Conservation (phyloP, 1,139 yeast genomes). For the Kurtzmaniella natalensis region DNA sequence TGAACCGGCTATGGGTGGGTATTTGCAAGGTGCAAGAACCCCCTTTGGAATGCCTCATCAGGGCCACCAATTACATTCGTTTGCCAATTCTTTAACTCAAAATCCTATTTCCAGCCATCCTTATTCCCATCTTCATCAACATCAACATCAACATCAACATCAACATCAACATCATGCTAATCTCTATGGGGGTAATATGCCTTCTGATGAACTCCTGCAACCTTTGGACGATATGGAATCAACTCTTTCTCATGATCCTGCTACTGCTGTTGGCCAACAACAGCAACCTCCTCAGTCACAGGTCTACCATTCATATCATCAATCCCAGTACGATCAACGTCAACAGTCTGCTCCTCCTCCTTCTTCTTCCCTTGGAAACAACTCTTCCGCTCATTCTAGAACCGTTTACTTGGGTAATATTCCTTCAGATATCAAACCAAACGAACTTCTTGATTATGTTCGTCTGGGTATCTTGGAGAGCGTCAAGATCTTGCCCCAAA, state of each 20-base stretch:
- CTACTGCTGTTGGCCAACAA: too few relatives aligned
- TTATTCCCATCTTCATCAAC: background rate
- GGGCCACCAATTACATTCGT: background rate
- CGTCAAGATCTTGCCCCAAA: conserved; percentile 51
- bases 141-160: conserved; percentile 1
- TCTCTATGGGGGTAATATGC: too few relatives aligned
- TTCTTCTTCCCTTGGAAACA: too few relatives aligned
- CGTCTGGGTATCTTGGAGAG: conserved; percentile 88
- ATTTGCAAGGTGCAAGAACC: background rate
- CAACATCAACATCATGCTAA: background rate
- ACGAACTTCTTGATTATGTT: conserved; percentile 83
- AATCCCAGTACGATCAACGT: conserved; percentile 2
- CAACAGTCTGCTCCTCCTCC: conserved; percentile 10
- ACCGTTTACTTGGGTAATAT: conserved; percentile 90
- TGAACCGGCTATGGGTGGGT: background rate
- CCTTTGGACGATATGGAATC: too few relatives aligned
- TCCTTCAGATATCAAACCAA: conserved; percentile 75
- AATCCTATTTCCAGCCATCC: background rate
- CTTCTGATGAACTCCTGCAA: too few relatives aligned
- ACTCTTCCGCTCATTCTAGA: conserved; percentile 75
- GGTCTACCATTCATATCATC: conserved; percentile 3
- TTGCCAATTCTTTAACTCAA: background rate
- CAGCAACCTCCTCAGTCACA: conserved; percentile 8
- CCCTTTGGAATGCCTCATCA: too few relatives aligned
- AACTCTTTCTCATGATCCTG: too few relatives aligned